Percentiles rank a stretch among this genome's conserved stretches.
phyloP scores from a whole-genome alignment of 331 rosid species.

The Stylosanthes scabra region DNA sequence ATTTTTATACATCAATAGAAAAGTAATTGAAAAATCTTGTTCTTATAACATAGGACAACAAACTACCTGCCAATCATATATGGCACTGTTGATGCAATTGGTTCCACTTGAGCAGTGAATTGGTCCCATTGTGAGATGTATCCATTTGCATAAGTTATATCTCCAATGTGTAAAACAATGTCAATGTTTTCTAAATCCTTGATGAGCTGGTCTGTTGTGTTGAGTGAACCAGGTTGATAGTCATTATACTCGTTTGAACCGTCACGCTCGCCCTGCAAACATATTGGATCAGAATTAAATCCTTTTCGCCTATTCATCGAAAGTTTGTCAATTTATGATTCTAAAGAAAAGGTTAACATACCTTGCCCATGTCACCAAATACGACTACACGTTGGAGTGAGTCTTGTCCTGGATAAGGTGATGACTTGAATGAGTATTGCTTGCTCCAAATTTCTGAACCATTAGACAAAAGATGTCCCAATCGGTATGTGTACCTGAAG shows the following conservation, averaged over 20 bases:
- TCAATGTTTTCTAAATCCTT: constrained; percentile 73
- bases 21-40: constrained; percentile 1
- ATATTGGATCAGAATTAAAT: constrained; percentile 13
- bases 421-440: constrained; percentile 66
- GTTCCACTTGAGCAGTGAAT: constrained; percentile 86
- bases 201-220: constrained; percentile 84
- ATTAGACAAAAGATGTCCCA: constrained; percentile 46
- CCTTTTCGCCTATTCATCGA: background rate
- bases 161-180: constrained; percentile 84
- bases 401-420: constrained; percentile 87
- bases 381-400: constrained; percentile 80
- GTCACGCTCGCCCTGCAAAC: constrained; percentile 85
- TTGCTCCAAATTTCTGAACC: constrained; percentile 66
- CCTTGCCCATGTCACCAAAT: constrained; percentile 97
- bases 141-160: constrained; percentile 77
- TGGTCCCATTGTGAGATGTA: constrained; percentile 95
- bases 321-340: no score
- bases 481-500: constrained; percentile 59
- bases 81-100: constrained; percentile 79
- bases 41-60: constrained; percentile 27
- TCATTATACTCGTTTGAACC: constrained; percentile 78
- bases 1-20: constrained; percentile 13
- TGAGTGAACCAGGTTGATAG: constrained; percentile 87
- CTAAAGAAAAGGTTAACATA: constrained; percentile 12
- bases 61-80: constrained; percentile 97